These are phyloP conservation scores for Peronosclerospora sorghi DNA, from an alignment of 352 stramenopile species.

Conservation along the genomic window DNA sequence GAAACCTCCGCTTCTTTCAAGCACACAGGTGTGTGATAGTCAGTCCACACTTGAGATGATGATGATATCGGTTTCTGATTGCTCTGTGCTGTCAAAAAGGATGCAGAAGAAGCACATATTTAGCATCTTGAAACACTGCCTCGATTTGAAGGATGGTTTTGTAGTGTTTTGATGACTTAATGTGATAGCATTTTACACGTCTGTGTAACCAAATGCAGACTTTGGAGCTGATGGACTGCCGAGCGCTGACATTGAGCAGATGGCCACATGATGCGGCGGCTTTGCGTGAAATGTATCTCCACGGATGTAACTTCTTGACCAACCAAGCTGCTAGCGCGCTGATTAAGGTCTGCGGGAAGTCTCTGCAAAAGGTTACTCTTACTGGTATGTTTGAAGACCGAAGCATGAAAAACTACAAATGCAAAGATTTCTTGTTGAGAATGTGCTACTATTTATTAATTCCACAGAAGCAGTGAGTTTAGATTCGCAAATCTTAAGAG, in stretches of 20 bases:
- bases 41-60: not conserved
- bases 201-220: slow-evolving; percentile 18
- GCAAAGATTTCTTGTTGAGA: too few species aligned
- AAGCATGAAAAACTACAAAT: too few species aligned
- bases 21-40: slow-evolving; percentile 22
- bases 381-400: slow-evolving; percentile 19
- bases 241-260: slow-evolving; percentile 27
- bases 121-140: slow-evolving; percentile 25
- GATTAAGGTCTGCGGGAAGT: slow-evolving; percentile 23
- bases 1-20: slow-evolving; percentile 28
- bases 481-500: slow-evolving; percentile 32
- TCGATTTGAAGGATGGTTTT: slow-evolving; percentile 19
- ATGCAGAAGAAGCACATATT: slow-evolving; percentile 47
- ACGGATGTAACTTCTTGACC: slow-evolving; percentile 39
- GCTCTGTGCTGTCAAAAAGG: slow-evolving; percentile 8
- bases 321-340: slow-evolving; percentile 30
- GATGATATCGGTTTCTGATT: slow-evolving; percentile 5
- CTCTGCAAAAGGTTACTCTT: slow-evolving; percentile 31
- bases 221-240: slow-evolving; percentile 50
- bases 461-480: slow-evolving; percentile 29
- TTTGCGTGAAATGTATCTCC: slow-evolving; percentile 33
- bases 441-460: slow-evolving; percentile 1
- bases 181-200: not conserved
- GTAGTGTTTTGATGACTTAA: not conserved
- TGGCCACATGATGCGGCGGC: slow-evolving; percentile 22